Evolutionary conservation across 2,329 filamentous ascomycete species (phyloP), one percentile per base, ranked within the genome.

Genomic region (Calonectria ilicicola): DNA sequence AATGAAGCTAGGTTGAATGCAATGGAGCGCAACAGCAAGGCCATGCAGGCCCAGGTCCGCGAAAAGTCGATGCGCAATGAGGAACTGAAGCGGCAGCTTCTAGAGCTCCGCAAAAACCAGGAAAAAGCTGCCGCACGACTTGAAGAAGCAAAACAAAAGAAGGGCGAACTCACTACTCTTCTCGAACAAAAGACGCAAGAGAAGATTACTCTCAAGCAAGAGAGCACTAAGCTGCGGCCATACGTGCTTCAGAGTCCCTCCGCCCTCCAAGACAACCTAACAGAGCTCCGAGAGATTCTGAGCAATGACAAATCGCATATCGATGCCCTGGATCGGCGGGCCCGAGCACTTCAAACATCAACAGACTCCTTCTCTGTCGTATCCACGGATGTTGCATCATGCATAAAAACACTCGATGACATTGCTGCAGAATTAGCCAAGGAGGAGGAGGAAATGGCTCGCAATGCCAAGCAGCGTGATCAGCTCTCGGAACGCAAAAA

Each of bases 221-320:
- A 98, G 83, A 95, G 94, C 77, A 91, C 93, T 69, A 98, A 98
- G 84, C 86, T 99, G 72, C 91, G 94, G 68, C 97, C 97, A 15
- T 99, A 99, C 83, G 95, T 97, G 49, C 90, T 96, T 70, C 95
- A 98, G 82, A 97, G 94, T 79, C 95, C 96, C 0, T 93, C 92
- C 2, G 92, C 93, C 19, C 89, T 99, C 32, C 96, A 98, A 83
- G 90, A 93, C 38, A 93, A 93, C 53, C 87, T 99, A 69, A 91
- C 93, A 3, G 95, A 98, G 75, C 87, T 99, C 68, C 94, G 92
- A 74, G 93, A 95, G 80, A 94, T 92, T 60, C 88, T 98, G 65
- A 90, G 89, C 75, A 89, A 89, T 63, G 96, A 98, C 83, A 96
- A 96, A 81, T 87, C 91, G 12, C 94, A 96, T 73, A 97, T 98